Evolutionary conservation across 2,329 filamentous ascomycete genomes (phyloP), one percentile per base, ranked within the genome.

Genomic region (Monosporascus sp.): DNA sequence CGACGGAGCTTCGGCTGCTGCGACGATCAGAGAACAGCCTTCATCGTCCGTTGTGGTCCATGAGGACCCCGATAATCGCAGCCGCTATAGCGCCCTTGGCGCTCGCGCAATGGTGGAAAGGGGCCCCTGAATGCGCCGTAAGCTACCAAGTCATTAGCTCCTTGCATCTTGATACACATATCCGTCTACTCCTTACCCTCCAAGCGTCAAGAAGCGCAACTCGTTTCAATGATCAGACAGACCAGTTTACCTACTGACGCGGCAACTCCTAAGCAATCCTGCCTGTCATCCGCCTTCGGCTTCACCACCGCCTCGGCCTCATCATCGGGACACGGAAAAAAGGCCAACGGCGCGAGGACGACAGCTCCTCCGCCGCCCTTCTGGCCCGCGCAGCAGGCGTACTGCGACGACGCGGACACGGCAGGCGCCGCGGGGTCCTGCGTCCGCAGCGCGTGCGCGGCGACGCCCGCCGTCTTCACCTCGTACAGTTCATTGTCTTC

Each of bases 71-170:
- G 37, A 53, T 58, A 7, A 37, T 69, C 41, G 43, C 61, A 43
- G 59, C 64, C 48, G 51, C 59, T 31, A 49, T 71, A 49, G 63
- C 60, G 20, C 64, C 63, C 24, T 52, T 66, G 20, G 62, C 59
- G 40, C 55, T 65, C n/a, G 69, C 68, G 8, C 64, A 72, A 45
- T 74, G 72, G 68, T 75, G 65, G 60, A 56, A 55, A 51, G 73
- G 70, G 17, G 73, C 72, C 2, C 73, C 74, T 8, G 65, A 67
- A 37, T 76, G 74, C 56, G 74, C 72, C 57, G 74, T 76, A 64
- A 61, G 73, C 71, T 20, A 5, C 7, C 20, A 28, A 18, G 35
- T 15, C 31, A 35, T 28, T 14, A 26, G 31, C 20, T n/a, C 37
- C 8, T 15, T 11, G 3, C 38, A 17, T 49, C 20, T 28, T 20